Base-by-base conservation (phyloP, 140 eudicot species). In the Erigeron philadelphicus region DNA sequence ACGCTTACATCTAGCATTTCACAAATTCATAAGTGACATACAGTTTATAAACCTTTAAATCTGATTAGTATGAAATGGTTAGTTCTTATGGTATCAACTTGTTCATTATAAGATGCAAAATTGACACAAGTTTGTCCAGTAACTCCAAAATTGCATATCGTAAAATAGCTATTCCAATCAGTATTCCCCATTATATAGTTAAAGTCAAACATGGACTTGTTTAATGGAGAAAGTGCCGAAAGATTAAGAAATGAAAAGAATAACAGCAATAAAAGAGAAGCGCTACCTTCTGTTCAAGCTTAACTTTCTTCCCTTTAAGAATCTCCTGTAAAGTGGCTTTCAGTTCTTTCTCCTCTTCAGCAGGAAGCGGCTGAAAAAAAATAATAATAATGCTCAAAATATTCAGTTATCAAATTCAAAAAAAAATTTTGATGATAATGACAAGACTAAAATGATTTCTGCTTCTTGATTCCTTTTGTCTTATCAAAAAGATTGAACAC, bases 321-420 rank as follows among this genome's bases (percentile, higher is more conserved):
- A 88, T 76, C 4, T 79, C 85, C 59, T 88, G 90, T 74, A 90
- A 78, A 12, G 91, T 84, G 62, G 82, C 90, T 68, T 73, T 90
- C 75, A 90, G 77, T 70, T 91, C 91, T 83, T 85, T 91, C 86
- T 91, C 97, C 74, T 91, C 95, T 53, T 74, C 83, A 31, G 87
- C 77, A 66, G 95, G 96, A 46, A 90, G 88, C 70, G 94, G 89
- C 97, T 91, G 78, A 19, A 25, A 0, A 38, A 23, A 67, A 67
- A 13, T 9, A 75, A 55, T 43, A 17, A 15, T n/a, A 7, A 53
- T 50, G 16, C 57, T n/a, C 57, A 50, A n/a, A 25, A 50, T 12
- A 48, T 48, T n/a, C 13, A 50, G 17, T 50, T n/a, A 7, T 31
- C 7, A 5, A 50, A n/a, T 50, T 4, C 56, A 49, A 49, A 49